Evolutionary conservation across 768 basidiomycete genomes (phyloP).

Genomic region (Galerina sulciceps): DNA sequence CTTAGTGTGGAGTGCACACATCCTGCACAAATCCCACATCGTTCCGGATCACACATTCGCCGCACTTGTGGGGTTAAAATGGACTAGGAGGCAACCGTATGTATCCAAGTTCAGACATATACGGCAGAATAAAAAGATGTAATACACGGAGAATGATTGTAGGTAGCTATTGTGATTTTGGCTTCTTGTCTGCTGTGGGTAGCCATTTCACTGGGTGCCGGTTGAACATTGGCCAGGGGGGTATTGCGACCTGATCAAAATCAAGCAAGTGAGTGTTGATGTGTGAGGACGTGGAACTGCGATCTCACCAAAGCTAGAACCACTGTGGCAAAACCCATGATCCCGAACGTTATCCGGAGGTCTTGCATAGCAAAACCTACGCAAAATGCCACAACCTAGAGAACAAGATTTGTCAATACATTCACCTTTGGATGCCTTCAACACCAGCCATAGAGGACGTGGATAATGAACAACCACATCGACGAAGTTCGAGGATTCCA

Average conservation of each 20-base stretch:
- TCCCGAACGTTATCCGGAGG: constrained; percentile 53
- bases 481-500: too few relatives aligned
- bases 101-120: not conserved
- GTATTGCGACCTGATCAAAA: constrained; percentile 54
- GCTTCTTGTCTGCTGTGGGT: constrained; percentile 28
- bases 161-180: constrained; percentile 28
- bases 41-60: too few relatives aligned
- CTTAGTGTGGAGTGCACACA: too few relatives aligned
- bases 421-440: too few relatives aligned
- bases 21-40: too few relatives aligned
- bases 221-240: constrained; percentile 74
- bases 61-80: too few relatives aligned
- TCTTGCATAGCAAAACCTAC: constrained; percentile 62
- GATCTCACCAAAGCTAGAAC: constrained; percentile 46
- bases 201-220: constrained; percentile 67
- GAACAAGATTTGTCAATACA: not conserved
- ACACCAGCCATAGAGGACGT: too few relatives aligned
- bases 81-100: not conserved
- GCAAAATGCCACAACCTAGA: constrained; percentile 58
- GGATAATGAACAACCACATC: too few relatives aligned
- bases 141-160: not conserved
- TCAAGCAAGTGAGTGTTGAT: not conserved
- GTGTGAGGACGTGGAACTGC: not conserved
- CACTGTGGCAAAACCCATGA: constrained; percentile 45
- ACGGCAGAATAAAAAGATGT: not conserved